phyloP scores from a whole-genome alignment of 169 alveolate species.

The Plasmodium ovale region DNA sequence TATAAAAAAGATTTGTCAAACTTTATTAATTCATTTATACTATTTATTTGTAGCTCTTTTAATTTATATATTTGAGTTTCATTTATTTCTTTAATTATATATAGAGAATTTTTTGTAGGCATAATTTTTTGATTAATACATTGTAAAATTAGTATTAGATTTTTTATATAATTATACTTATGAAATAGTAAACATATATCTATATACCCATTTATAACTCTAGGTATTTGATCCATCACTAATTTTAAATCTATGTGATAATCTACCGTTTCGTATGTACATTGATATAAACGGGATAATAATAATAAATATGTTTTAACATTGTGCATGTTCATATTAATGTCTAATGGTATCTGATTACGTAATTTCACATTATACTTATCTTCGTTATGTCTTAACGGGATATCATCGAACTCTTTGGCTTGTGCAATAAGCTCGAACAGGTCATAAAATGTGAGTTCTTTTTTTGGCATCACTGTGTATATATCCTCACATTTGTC shows the following conservation, averaged over 20 bases:
- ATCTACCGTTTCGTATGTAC: conserved; percentile 91
- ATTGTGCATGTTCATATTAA: conserved; percentile 90
- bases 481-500: conserved; percentile 78
- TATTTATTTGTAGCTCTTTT: conserved; percentile 27
- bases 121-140: conserved; percentile 75
- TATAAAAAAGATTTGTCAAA: conserved; percentile 38
- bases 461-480: conserved; percentile 48
- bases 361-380: conserved; percentile 91
- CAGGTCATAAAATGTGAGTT: conserved; percentile 80
- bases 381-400: conserved; percentile 96
- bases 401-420: conserved; percentile 92
- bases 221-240: conserved; percentile 89
- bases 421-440: conserved; percentile 89
- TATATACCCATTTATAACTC: conserved; percentile 89
- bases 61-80: conserved; percentile 34
- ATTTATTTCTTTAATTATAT: conserved; percentile 31
- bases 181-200: conserved; percentile 77
- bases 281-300: conserved; percentile 83
- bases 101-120: conserved; percentile 53
- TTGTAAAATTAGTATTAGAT: conserved; percentile 54
- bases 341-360: conserved; percentile 89
- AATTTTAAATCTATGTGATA: conserved; percentile 90
- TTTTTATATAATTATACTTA: conserved; percentile 71
- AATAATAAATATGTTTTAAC: conserved; percentile 93
- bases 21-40: conserved; percentile 42